Evolutionary conservation across 2,329 filamentous ascomycete species (phyloP), one percentile per base, ranked within the genome.

Genomic region (Claviceps sp.): DNA sequence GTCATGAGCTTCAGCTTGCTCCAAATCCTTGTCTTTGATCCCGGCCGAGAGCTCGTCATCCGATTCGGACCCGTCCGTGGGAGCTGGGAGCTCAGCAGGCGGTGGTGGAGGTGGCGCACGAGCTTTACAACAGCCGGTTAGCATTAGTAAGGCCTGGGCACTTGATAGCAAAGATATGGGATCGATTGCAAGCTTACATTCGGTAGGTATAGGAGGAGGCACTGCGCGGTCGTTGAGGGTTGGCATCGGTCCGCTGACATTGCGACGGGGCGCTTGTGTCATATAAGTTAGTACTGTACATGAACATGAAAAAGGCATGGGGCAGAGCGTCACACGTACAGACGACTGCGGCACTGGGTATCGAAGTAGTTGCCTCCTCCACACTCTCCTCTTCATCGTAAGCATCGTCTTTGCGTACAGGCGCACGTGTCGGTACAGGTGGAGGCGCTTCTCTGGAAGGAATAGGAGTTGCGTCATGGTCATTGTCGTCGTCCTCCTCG

Each of bases 31-130:
- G 49, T 72, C 68, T 57, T 68, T 65, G 60, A 75, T 62, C 61
- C 68, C 67, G 50, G 73, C 72, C 10, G 85, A 89, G 60, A 89
- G 71, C 65, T 96, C 91, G 64, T 96, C 90, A 60, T 94, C 90
- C 44, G 90, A 93, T 64, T 86, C 87, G 1, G 89, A 94, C 34
- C 89, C 89, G 55, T 85, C 77, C 53, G 82, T 88, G 46, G 82
- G 82, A 42, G 87, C 87, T 47, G 76, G 73, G 16, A 78, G 63
- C 44, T 73, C 71, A 39, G 75, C 70, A 41, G 77, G 70, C 49
- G 77, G 73, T 42, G 72, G 72, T 38, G 73, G 72, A 48, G 78
- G 79, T 1, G 75, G 72, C 46, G 84, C 80, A 48, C 84, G 85
- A 60, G 79, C 85, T 89, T 60, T 24, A 60, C 51, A 44, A 7